Base-by-base conservation (phyloP, 345 rosid species). In the Capsella bursapastoris region DNA sequence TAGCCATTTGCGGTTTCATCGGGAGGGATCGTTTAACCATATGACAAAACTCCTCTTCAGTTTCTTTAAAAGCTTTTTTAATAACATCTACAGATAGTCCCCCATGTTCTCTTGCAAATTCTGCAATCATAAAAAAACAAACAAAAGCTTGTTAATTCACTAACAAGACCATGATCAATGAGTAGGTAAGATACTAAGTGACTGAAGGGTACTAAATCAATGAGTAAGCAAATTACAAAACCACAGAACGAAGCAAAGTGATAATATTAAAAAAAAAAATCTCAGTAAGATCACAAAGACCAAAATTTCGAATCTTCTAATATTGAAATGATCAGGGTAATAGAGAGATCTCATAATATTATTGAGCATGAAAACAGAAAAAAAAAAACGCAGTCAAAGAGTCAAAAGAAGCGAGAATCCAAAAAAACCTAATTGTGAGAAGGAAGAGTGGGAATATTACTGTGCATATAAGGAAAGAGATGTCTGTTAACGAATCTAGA, bases 401-500 rank as follows among this genome's bases (percentile, higher is more conserved):
- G 44, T 31, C 29, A 65, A 73, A 64, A 53, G 9, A 55, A 64
- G 57, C 2, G 14, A 72, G 50, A 2, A 61, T 12, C 68, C 10
- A 22, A 8, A 69, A 69, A 35, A 14, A 48, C 6, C n/a, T 11
- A 15, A 53, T n/a, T 57, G 32, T 58, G 18, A 70, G 70, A 68
- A 58, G 49, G 37, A 64, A 50, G 37, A 12, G 22, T 34, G 22
- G 29, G 5, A 70, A 8, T n/a, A 71, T 80, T 85, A 95, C 98
- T 86, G 52, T 92, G 90, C 47, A 95, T 78, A 77, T 72, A 84
- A 68, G 96, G 91, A 68, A 95, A 89, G 62, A 95, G 85, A 69
- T 90, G 91, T 66, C 83, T 83, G 64, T 90, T 92, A 70, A 95
- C 93, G 76, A 95, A 95, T 77, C 98, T 69, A 16, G 98, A 86